A percentile compares a stretch with the other conserved stretches of the same genome.
Conservation (phyloP, 2,329 filamentous ascomycete genomes). For the Aureobasidium sp. region DNA sequence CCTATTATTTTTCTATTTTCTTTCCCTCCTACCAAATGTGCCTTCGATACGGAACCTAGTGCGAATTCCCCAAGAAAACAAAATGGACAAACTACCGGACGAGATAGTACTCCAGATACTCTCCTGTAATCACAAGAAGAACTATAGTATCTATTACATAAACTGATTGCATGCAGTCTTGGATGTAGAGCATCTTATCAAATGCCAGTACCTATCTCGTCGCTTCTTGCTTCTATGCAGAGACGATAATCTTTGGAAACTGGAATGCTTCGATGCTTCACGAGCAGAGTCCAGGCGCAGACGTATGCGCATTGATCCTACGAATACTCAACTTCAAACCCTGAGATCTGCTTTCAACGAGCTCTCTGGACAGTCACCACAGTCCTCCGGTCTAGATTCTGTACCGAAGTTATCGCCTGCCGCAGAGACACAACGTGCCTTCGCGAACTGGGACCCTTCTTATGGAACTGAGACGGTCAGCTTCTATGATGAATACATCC, state of each 20-base stretch:
- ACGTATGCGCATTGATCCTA: slow-evolving; percentile 31
- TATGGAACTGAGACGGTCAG: slow-evolving; percentile 63
- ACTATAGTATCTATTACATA: background rate
- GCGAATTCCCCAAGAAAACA: background rate
- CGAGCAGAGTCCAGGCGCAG: slow-evolving; percentile 54
- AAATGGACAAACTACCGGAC: slow-evolving; percentile 20
- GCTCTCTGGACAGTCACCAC: background rate
- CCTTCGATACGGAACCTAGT: too few species aligned
- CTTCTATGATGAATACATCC: slow-evolving; percentile 87
- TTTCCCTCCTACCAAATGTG: background rate
- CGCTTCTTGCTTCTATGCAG: slow-evolving; percentile 58
- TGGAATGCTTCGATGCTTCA: slow-evolving; percentile 64
- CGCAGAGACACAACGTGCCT: slow-evolving; percentile 45
- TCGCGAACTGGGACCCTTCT: slow-evolving; percentile 76
- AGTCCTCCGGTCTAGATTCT: background rate
- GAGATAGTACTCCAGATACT: slow-evolving; percentile 37
- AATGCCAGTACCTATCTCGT: slow-evolving; percentile 60
- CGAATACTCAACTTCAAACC: background rate
- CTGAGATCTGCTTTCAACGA: background rate
- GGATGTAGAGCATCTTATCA: slow-evolving; percentile 54
- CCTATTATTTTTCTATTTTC: background rate
- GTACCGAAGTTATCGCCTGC: slow-evolving; percentile 11
- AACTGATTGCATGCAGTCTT: slow-evolving; percentile 41
- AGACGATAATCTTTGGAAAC: slow-evolving; percentile 69
- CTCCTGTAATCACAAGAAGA: slow-evolving; percentile 25